These are phyloP conservation scores for Avena insularis DNA, from an alignment of 176 grass and related monocot genomes.

Conservation along the genomic window DNA sequence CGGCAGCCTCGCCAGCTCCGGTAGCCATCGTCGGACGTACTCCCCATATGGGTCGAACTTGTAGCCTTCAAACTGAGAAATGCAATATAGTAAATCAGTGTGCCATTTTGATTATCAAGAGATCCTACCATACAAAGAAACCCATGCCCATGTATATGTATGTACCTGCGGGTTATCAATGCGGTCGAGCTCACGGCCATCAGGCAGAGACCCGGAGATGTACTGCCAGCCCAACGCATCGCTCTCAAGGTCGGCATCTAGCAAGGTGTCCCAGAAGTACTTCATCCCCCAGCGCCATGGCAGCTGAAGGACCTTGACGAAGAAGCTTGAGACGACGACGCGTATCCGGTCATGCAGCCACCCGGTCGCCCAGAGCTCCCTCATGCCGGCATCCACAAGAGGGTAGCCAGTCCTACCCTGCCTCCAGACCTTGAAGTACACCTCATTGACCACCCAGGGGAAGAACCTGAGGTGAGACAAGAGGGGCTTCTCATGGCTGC, in stretches of 20 bases:
- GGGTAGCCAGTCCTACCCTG: conserved; percentile 96
- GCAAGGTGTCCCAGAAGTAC: conserved; percentile 98
- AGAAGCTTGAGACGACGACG: conserved; percentile 92
- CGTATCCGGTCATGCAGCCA: conserved; percentile 97
- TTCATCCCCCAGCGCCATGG: conserved; percentile 99
- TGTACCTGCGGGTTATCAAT: conserved; percentile 97
- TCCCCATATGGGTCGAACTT: conserved; percentile 89
- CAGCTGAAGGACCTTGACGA: conserved; percentile 93
- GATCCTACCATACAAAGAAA: conserved; percentile 44
- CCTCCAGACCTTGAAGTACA: conserved; percentile 88
- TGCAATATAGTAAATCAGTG: conserved; percentile 40
- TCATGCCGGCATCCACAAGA: conserved; percentile 96
- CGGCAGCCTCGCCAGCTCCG: conserved; percentile 86
- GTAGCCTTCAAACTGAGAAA: conserved; percentile 87
- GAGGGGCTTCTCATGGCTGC: conserved; percentile 83
- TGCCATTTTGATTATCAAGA: conserved; percentile 37
- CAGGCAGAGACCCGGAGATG: conserved; percentile 91
- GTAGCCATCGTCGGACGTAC: conserved; percentile 93
- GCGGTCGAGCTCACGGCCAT: conserved; percentile 86
- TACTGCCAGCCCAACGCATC: conserved; percentile 98
- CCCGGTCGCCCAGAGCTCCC: conserved; percentile 97
- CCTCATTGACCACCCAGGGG: conserved; percentile 87
- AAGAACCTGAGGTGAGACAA: conserved; percentile 92
- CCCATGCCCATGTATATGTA: conserved; percentile 6
- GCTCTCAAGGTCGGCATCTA: conserved; percentile 98